phyloP scores from a whole-genome alignment of 2,329 filamentous ascomycete species.

The Geosmithia putterillii region DNA sequence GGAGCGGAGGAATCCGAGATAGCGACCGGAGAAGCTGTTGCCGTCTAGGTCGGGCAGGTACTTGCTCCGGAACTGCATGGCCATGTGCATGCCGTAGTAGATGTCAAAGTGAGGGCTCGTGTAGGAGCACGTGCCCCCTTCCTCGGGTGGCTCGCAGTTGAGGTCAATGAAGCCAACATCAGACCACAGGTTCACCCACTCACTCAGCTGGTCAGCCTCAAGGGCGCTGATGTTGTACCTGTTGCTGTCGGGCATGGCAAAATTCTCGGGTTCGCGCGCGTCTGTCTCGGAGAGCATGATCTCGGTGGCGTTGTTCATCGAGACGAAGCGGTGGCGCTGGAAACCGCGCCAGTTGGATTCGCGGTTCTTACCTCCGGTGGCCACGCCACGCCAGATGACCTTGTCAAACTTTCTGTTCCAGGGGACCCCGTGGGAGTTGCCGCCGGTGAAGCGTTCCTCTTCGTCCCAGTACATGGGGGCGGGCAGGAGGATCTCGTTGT shows the following conservation, averaged over 20 bases:
- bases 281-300: conserved; percentile 35
- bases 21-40: conserved; percentile 57
- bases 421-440: conserved; percentile 34
- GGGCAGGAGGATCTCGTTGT: conserved; percentile 59
- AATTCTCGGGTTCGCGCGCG: conserved; percentile 33
- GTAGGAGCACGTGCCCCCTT: conserved; percentile 31
- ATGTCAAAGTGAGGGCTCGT: conserved; percentile 31
- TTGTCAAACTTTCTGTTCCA: conserved; percentile 45
- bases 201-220: conserved; percentile 27
- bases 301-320: conserved; percentile 57
- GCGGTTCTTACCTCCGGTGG: conserved; percentile 49
- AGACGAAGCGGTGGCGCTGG: conserved; percentile 63
- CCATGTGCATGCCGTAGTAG: conserved; percentile 25
- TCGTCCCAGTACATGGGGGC: conserved; percentile 58
- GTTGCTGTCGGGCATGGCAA: conserved; percentile 31
- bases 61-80: conserved; percentile 48
- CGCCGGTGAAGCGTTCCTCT: conserved; percentile 49
- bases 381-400: conserved; percentile 55
- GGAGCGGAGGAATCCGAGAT: conserved; percentile 55
- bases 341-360: conserved; percentile 57
- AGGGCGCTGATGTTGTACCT: conserved; percentile 35
- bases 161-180: conserved; percentile 42
- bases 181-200: conserved; percentile 36
- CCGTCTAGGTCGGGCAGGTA: conserved; percentile 70
- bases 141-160: conserved; percentile 29